These are phyloP conservation scores for Strobilomyces dryophilus DNA, from an alignment of 768 basidiomycete species.

Conservation along the genomic window DNA sequence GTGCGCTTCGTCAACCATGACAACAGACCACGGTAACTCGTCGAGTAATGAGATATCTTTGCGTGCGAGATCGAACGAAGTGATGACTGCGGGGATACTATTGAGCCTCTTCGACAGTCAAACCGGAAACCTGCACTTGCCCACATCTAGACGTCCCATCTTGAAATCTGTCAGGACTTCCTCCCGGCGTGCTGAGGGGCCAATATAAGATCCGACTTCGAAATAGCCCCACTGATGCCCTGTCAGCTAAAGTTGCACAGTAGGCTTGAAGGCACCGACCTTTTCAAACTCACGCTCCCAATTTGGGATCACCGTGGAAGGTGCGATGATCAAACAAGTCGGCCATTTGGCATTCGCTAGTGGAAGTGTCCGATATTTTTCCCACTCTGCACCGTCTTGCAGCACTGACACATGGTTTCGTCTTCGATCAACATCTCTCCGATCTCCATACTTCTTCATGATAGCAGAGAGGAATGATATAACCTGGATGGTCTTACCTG, in stretches of 20 bases:
- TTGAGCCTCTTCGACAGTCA: neutral
- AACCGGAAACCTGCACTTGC: slow-evolving; percentile 40
- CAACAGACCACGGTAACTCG: slow-evolving; percentile 63
- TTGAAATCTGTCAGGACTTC: slow-evolving; percentile 67
- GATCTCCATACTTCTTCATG: slow-evolving; percentile 75
- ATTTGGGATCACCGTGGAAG: slow-evolving; percentile 77
- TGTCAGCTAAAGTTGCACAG: neutral
- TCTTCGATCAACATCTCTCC: slow-evolving; percentile 62
- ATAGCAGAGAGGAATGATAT: slow-evolving; percentile 87
- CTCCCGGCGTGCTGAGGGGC: slow-evolving; percentile 47
- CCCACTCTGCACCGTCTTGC: slow-evolving; percentile 58
- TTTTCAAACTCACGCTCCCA: slow-evolving; percentile 89
- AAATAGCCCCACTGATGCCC: slow-evolving; percentile 85
- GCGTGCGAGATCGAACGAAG: slow-evolving; percentile 72
- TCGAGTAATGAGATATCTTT: slow-evolving; percentile 67
- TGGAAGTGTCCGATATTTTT: slow-evolving; percentile 48
- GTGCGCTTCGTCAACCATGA: slow-evolving; percentile 90
- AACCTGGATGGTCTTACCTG: slow-evolving; percentile 94
- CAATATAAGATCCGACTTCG: slow-evolving; percentile 73
- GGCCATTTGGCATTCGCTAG: slow-evolving; percentile 73
- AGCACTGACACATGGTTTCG: slow-evolving; percentile 60
- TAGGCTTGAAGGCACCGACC: slow-evolving; percentile 36
- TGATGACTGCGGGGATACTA: slow-evolving; percentile 54
- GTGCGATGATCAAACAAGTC: slow-evolving; percentile 85
- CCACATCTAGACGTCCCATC: slow-evolving; percentile 78